These are phyloP conservation scores for Vigna reflexopilosa DNA, from an alignment of 306 rosid genomes.

Conservation along the genomic window DNA sequence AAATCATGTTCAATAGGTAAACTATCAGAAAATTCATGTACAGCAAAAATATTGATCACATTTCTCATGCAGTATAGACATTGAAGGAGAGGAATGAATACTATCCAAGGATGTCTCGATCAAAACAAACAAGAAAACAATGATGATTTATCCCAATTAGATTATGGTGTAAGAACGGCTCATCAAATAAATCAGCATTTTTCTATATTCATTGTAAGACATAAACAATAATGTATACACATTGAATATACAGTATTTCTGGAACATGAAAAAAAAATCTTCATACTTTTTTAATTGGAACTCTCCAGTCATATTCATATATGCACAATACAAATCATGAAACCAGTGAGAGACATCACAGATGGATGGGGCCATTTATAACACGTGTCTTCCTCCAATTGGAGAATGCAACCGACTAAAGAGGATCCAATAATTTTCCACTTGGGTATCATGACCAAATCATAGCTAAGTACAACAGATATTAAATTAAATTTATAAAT, in stretches of 20 bases:
- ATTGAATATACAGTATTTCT: constrained; percentile 32
- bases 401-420: constrained; percentile 17
- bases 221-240: constrained; percentile 3
- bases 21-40: too few species aligned
- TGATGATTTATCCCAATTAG: too few species aligned
- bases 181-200: constrained; percentile 1
- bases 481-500: constrained; percentile 23
- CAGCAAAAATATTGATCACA: too few species aligned
- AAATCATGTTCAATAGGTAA: too few species aligned
- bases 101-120: too few species aligned
- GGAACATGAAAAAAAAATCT: constrained; percentile 7
- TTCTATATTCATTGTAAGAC: constrained; percentile 28
- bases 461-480: neutral
- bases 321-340: neutral
- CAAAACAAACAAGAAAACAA: too few species aligned
- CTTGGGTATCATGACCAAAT: neutral
- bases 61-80: too few species aligned
- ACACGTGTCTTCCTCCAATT: constrained; percentile 3
- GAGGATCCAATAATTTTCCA: constrained; percentile 26
- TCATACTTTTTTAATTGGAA: neutral
- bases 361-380: neutral
- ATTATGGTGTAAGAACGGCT: neutral
- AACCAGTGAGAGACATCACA: constrained; percentile 9
- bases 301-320: constrained; percentile 16
- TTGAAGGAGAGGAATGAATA: too few species aligned